A percentile compares a stretch with the other conserved stretches of the same genome.
Conservation (phyloP, 1,284 basidiomycete species). For the Peniophora sp. region DNA sequence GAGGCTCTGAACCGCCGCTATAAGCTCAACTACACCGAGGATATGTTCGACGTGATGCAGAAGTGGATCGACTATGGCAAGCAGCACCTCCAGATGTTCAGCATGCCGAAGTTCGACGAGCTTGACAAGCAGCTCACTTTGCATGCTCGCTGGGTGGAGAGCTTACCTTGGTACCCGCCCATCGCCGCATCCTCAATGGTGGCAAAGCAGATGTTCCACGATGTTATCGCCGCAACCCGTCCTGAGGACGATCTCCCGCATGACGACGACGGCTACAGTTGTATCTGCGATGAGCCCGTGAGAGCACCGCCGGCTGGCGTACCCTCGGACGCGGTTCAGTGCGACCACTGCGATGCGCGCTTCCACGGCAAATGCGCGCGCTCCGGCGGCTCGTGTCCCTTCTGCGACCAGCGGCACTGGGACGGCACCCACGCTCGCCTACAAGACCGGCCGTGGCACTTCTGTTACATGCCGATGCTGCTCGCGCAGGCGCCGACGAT, state of each 20-base stretch:
- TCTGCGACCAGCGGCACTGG: conserved; percentile 85
- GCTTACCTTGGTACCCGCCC: conserved; percentile 67
- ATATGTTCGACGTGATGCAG: conserved; percentile 60
- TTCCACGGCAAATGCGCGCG: conserved; percentile 78
- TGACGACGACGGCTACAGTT: conserved; percentile 72
- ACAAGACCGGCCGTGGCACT: conserved; percentile 71
- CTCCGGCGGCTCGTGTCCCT: conserved; percentile 81
- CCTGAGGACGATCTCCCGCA: conserved; percentile 72
- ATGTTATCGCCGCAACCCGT: conserved; percentile 63
- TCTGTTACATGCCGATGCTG: conserved; percentile 65
- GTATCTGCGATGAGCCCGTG: conserved; percentile 69
- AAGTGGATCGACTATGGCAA: conserved; percentile 66
- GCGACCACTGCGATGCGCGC: conserved; percentile 76
- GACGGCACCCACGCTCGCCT: conserved; percentile 52
- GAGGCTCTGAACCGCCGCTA: conserved; percentile 55
- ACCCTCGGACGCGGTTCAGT: conserved; percentile 75
- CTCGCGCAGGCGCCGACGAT: conserved; percentile 64
- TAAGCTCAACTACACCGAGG: conserved; percentile 42
- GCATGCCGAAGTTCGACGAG: conserved; percentile 62
- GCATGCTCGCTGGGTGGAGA: conserved; percentile 64
- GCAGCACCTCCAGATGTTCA: conserved; percentile 64
- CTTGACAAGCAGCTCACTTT: conserved; percentile 55
- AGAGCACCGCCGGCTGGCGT: conserved; percentile 65
- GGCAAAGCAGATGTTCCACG: conserved; percentile 53
- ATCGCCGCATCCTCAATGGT: conserved; percentile 53